Base-by-base conservation (phyloP, 2,329 filamentous ascomycete genomes). In the Xylaria sp. region DNA sequence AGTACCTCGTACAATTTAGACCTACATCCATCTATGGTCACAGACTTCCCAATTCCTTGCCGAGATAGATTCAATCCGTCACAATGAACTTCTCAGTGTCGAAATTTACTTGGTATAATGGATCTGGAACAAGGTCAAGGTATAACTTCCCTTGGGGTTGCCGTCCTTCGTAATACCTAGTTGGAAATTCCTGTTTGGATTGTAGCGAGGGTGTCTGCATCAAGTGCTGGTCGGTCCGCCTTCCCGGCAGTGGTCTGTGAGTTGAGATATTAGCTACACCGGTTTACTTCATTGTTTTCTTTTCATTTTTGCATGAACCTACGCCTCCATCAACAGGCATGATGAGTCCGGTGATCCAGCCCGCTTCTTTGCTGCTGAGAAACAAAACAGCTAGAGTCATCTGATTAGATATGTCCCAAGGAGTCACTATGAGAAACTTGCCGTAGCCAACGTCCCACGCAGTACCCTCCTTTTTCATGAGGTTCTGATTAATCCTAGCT, bases 261-360 rank as follows among this genome's bases (percentile, higher is more conserved):
- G 13, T 27, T 12, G 1, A 12, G 27, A 42, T n/a, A 10, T 58
- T 47, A 58, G 25, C 4, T 16, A 0, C 3, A 5, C 18, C 12
- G 16, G 13, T 18, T 8, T 12, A 29, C 6, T 44, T 8, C 16
- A 21, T 29, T 18, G 18, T 16, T 18, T 5, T 42, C 12, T 40
- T 27, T 9, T 1, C 6, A 12, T 29, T 44, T 0, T 42, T 29
- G 6, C 0, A 5, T 58, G 3, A 29, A 59, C 73, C 66, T 74
- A 76, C 75, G 37, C 75, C 76, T 5, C 73, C 76, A 50, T 78
- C 76, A 0, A 78, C 72, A 5, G 74, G 75, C 76, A 78, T 75
- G 13, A 75, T 70, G 0, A 75, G 55, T 1, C 76, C 75, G 0
- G 76, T 78, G 6, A 78, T 78, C 75, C 76, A 77, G 2, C 69